Percentiles rank a stretch among this genome's conserved stretches.
phyloP scores from a whole-genome alignment of 2,329 filamentous ascomycete species.

The Lecanicillium sp. region DNA sequence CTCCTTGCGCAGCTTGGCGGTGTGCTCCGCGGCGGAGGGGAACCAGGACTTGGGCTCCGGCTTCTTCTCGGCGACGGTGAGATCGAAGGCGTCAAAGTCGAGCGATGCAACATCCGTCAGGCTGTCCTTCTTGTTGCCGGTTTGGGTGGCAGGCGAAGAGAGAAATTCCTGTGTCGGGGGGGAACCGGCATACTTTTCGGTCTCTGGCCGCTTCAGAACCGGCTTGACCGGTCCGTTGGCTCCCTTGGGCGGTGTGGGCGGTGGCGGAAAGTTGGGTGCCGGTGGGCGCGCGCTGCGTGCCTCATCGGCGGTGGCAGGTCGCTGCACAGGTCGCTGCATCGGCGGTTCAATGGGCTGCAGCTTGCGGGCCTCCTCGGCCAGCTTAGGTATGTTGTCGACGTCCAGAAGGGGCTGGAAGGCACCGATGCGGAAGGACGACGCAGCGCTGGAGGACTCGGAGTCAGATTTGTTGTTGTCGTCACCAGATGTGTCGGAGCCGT shows the following conservation, averaged over 20 bases:
- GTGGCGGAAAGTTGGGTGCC: not conserved
- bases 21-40: slow-evolving; percentile 32
- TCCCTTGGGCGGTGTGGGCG: not conserved
- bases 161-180: not conserved
- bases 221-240: not conserved
- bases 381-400: slow-evolving; percentile 50
- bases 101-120: slow-evolving; percentile 1
- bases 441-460: slow-evolving; percentile 35
- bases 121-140: not conserved
- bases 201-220: not conserved
- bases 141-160: not conserved
- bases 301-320: not conserved
- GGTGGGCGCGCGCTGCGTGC: not conserved
- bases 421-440: slow-evolving; percentile 57
- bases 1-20: slow-evolving; percentile 20
- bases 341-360: slow-evolving; percentile 28
- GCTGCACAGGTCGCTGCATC: too few species aligned
- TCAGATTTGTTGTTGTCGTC: slow-evolving; percentile 14
- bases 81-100: slow-evolving; percentile 17
- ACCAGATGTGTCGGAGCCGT: not conserved
- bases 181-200: not conserved
- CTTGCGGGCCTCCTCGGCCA: slow-evolving; percentile 44
- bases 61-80: slow-evolving; percentile 19
- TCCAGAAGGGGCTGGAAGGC: slow-evolving; percentile 64
- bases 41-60: slow-evolving; percentile 30